Evolutionary conservation across 805 yeast genomes (phyloP).

Genomic region (Gaillardinia entomophila): DNA sequence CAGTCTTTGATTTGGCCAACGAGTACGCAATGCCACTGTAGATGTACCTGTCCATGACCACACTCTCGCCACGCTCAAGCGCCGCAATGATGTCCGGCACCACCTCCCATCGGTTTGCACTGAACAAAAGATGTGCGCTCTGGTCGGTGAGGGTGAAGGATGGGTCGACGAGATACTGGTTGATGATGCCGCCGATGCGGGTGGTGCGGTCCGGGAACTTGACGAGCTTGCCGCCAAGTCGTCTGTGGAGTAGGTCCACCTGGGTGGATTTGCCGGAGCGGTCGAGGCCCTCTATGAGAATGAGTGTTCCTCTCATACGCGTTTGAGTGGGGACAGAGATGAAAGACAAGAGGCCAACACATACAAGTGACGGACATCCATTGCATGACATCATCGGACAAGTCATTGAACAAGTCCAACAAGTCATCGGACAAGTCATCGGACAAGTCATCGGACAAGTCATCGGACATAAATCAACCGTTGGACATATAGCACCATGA

Average conservation of each 20-base stretch:
- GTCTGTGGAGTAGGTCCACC: conserved; percentile 27
- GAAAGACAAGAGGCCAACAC: not conserved
- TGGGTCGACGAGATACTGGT: conserved; percentile 58
- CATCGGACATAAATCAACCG: too few relatives aligned
- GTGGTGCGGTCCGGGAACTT: conserved; percentile 91
- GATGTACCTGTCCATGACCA: conserved; percentile 81
- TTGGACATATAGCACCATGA: too few relatives aligned
- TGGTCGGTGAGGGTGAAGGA: conserved; percentile 57
- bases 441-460: too few relatives aligned
- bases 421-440: too few relatives aligned
- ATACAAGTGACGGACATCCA: not conserved
- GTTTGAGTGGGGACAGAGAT: not conserved
- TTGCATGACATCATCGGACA: too few relatives aligned
- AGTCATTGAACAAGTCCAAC: too few relatives aligned
- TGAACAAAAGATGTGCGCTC: conserved; percentile 79
- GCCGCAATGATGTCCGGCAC: conserved; percentile 39
- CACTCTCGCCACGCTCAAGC: conserved; percentile 47
- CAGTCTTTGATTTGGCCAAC: conserved; percentile 52
- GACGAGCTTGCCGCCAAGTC: conserved; percentile 29
- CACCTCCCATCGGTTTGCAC: conserved; percentile 94
- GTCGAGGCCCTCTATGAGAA: conserved; percentile 89
- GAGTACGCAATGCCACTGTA: conserved; percentile 94
- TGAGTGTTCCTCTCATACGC: conserved; percentile 58
- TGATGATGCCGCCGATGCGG: conserved; percentile 70
- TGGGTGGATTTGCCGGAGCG: conserved; percentile 95